Conservation (phyloP, 108 stramenopile genomes). For the Conticribra guillardii region DNA sequence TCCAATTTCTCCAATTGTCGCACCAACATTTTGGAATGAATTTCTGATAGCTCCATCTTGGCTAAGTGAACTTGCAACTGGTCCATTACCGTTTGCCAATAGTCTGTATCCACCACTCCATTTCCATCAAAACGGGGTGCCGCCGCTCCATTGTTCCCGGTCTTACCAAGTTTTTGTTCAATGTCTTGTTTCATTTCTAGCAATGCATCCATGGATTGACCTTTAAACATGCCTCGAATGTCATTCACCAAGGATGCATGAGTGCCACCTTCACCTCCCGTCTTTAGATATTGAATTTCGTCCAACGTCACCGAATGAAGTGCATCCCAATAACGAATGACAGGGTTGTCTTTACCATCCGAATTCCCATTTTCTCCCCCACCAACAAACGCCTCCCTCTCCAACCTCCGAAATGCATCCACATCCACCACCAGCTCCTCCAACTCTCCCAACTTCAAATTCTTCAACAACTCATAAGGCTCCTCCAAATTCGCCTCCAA, state of each 20-base stretch:
- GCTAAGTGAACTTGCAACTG: constrained; percentile 87
- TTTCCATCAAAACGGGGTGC: constrained; percentile 40
- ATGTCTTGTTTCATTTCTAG: constrained; percentile 88
- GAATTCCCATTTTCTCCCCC: constrained; percentile 20
- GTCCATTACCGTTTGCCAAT: constrained; percentile 87
- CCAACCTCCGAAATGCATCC: constrained; percentile 75
- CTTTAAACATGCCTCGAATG: constrained; percentile 84
- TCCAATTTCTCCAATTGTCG: constrained; percentile 91
- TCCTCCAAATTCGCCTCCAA: constrained; percentile 85
- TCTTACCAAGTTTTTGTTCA: constrained; percentile 57
- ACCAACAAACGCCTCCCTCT: constrained; percentile 62
- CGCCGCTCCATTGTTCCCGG: constrained; percentile 3
- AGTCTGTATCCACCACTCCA: constrained; percentile 70
- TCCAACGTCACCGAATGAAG: constrained; percentile 66
- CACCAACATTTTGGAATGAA: constrained; percentile 93
- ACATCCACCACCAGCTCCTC: constrained; percentile 85
- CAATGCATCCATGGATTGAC: constrained; percentile 72
- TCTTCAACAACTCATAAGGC: constrained; percentile 69
- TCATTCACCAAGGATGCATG: constrained; percentile 76
- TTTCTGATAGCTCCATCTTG: constrained; percentile 80
- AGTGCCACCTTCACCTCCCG: constrained; percentile 65
- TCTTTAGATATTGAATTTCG: constrained; percentile 77
- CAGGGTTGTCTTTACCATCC: constrained; percentile 38
- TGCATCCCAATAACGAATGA: constrained; percentile 85
- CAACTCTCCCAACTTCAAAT: constrained; percentile 87